A percentile compares a stretch with the other conserved stretches of the same genome.
These are phyloP conservation scores for Tremella mesenterica DNA, from an alignment of 768 basidiomycete genomes.

Conservation along the genomic window DNA sequence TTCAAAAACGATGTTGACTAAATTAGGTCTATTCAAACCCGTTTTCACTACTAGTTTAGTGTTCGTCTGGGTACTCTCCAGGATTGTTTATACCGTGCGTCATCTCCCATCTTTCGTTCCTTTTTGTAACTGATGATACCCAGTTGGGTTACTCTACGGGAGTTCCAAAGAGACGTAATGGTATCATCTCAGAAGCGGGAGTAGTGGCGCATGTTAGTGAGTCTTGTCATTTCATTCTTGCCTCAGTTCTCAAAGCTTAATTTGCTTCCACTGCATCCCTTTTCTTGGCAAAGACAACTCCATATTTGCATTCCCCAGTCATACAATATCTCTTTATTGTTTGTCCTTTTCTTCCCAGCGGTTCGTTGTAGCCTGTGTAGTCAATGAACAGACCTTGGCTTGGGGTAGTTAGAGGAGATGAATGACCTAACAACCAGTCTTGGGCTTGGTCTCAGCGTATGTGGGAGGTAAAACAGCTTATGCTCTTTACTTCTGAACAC, in stretches of 20 bases:
- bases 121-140: neutral
- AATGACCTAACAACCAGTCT: neutral
- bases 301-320: no score
- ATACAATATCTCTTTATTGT: no score
- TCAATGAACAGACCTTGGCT: no score
- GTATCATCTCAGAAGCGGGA: neutral
- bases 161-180: neutral
- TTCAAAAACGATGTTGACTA: no score
- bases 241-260: no score
- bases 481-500: slow-evolving; percentile 5
- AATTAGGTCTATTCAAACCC: slow-evolving; percentile 2
- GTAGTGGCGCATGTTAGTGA: neutral
- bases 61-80: slow-evolving; percentile 4
- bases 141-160: slow-evolving; percentile 9
- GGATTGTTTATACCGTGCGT: slow-evolving; percentile 11
- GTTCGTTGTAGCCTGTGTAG: no score
- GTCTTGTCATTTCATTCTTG: no score
- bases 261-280: slow-evolving; percentile 7
- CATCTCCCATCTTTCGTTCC: neutral
- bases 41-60: neutral
- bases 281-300: slow-evolving; percentile 1
- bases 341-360: no score
- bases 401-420: neutral
- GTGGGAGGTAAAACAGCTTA: slow-evolving; percentile 1
- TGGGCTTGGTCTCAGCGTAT: slow-evolving; percentile 5